Base-by-base conservation (phyloP, 2,329 filamentous ascomycete genomes). In the Cladosporium sp. region DNA sequence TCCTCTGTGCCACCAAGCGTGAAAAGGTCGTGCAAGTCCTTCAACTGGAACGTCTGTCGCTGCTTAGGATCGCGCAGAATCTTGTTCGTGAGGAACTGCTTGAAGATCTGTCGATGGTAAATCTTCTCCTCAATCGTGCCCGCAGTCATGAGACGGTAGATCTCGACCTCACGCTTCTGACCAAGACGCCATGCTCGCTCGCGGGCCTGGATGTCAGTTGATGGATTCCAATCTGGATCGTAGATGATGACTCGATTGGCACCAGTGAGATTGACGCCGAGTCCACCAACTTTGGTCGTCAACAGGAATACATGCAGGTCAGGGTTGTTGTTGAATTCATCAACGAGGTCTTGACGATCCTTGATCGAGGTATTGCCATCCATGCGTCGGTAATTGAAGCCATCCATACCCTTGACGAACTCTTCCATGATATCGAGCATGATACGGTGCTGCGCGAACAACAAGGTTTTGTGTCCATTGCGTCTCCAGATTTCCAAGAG, bases 121-220 rank as follows among this genome's bases (percentile, higher is more conserved):
- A 99, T 99, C 81, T 99, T 99, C 78, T 99, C 95, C 75, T 99
- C 95, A 26, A 99, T 99, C 0, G 96, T 99, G 1, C 95, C 95
- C 5, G 94, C 92, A 4, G 92, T 97, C 91, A 99, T 96, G n/a
- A 99, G 84, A 39, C 96, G 90, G 76, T 97, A 99, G 25, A 99
- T 97, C 5, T 92, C 93, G 30, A 99, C 95, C 57, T 97, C 92
- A 63, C 91, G 89, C 77, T 96, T 97, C 79, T 99, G 95, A 0
- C 95, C 95, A 1, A 99, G 81, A 65, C 95, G 88, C 95, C 95
- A 99, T 6, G 96, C 95, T 73, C 95, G 87, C 78, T 99, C 95
- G 57, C 95, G 89, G 18, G 95, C 95, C 79, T 99, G 95, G 28
- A 97, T 84, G 74, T 99, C 95, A 0, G 94, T 98, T 0, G 94